Percentiles rank a stretch among this genome's conserved stretches.
These are phyloP conservation scores for Suillus bovinus DNA, from an alignment of 768 basidiomycete genomes.

Conservation along the genomic window DNA sequence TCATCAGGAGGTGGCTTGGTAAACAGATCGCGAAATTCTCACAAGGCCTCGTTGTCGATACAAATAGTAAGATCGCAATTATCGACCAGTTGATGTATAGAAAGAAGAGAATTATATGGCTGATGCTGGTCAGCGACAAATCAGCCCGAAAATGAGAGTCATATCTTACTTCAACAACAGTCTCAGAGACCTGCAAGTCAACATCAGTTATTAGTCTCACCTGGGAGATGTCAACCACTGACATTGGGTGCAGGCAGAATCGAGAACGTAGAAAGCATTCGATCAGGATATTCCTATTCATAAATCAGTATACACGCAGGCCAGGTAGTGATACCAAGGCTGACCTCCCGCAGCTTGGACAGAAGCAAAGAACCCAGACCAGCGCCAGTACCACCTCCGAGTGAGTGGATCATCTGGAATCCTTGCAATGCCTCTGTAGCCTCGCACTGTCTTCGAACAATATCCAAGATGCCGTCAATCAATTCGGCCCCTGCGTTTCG, in stretches of 20 bases:
- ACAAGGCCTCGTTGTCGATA: slow-evolving; percentile 89
- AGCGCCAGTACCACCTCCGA: slow-evolving; percentile 90
- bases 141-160: not conserved
- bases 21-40: slow-evolving; percentile 20
- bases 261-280: slow-evolving; percentile 54
- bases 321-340: slow-evolving; percentile 18
- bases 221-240: slow-evolving; percentile 12
- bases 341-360: slow-evolving; percentile 78
- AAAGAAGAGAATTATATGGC: slow-evolving; percentile 86
- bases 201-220: slow-evolving; percentile 15
- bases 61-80: slow-evolving; percentile 83
- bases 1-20: not conserved
- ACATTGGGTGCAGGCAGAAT: slow-evolving; percentile 59
- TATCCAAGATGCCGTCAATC: slow-evolving; percentile 81
- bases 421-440: slow-evolving; percentile 86
- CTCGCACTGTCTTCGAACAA: slow-evolving; percentile 80
- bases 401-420: slow-evolving; percentile 85
- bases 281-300: slow-evolving; percentile 58
- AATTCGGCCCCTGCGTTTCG: slow-evolving; percentile 76
- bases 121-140: slow-evolving; percentile 21
- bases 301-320: slow-evolving; percentile 6
- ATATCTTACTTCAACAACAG: slow-evolving; percentile 49
- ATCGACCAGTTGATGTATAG: slow-evolving; percentile 87
- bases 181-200: slow-evolving; percentile 41
- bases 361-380: slow-evolving; percentile 82